phyloP scores from a whole-genome alignment of 345 rosid species.

The Syzygium aromaticum region DNA sequence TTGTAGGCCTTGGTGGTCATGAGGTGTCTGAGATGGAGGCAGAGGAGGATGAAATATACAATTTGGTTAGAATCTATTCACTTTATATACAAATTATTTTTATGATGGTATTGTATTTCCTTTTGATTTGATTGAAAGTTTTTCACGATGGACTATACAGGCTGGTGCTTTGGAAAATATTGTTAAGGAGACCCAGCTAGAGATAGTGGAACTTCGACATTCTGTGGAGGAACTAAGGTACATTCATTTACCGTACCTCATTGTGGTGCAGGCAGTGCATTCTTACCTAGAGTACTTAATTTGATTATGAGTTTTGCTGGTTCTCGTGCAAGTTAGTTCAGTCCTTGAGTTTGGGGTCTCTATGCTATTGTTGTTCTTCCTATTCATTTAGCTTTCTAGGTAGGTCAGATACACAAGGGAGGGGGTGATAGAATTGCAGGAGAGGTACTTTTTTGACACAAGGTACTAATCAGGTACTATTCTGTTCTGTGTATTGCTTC shows the following conservation, averaged over 20 bases:
- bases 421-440: not conserved
- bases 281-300: not conserved
- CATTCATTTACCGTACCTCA: not conserved
- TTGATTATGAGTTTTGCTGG: not conserved
- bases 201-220: constrained; percentile 73
- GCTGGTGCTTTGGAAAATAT: constrained; percentile 95
- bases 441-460: not conserved
- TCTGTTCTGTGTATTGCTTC: constrained; percentile 8
- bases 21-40: constrained; percentile 21
- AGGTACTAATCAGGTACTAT: not conserved
- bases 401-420: not conserved
- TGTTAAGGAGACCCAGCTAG: constrained; percentile 82
- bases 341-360: not conserved
- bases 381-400: not conserved
- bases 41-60: constrained; percentile 75
- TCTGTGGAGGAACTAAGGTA: constrained; percentile 78
- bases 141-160: constrained; percentile 18
- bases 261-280: not conserved
- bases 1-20: constrained; percentile 15
- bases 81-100: not conserved
- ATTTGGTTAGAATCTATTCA: constrained; percentile 43
- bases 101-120: not conserved
- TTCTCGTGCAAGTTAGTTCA: constrained; percentile 6
- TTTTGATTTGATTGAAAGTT: not conserved
- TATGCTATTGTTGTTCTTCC: not conserved